phyloP scores from a whole-genome alignment of 2,329 filamentous ascomycete species.

The Paecilomyces sp. region DNA sequence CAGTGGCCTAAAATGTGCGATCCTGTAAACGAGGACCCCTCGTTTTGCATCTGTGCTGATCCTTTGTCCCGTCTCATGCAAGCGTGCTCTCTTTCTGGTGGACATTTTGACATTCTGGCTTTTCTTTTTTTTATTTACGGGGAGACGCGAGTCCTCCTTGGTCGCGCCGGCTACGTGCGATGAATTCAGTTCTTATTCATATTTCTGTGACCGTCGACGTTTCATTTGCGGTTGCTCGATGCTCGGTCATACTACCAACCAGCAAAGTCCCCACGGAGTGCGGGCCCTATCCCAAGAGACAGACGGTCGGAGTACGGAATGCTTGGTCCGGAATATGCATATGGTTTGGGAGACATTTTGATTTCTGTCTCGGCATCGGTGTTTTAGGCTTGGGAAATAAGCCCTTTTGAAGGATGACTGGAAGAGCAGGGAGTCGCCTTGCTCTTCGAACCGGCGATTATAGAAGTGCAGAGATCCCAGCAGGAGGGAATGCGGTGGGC shows the following conservation, averaged over 20 bases:
- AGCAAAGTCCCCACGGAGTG: not conserved
- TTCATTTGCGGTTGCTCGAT: not conserved
- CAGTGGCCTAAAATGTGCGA: constrained; percentile 26
- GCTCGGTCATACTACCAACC: not conserved
- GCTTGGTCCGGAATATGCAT: not conserved
- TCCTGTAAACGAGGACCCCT: constrained; percentile 23
- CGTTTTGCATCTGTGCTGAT: constrained; percentile 1
- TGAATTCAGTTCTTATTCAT: not conserved
- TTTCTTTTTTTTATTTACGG: not conserved
- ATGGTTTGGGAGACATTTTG: constrained; percentile 2
- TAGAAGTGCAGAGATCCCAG: not conserved
- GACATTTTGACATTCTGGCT: not conserved
- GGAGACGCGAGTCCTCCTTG: not conserved
- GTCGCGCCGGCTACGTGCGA: not conserved
- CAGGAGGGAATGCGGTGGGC: not conserved
- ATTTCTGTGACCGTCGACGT: not conserved
- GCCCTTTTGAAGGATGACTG: not conserved
- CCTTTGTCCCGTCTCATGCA: constrained; percentile 1
- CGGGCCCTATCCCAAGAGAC: not conserved
- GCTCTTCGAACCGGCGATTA: not conserved
- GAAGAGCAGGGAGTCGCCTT: not conserved
- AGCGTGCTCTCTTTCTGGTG: constrained; percentile 1
- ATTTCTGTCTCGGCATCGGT: constrained; percentile 4
- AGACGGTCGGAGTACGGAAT: constrained; percentile 1
- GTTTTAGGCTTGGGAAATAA: constrained; percentile 8